Evolutionary conservation across 768 basidiomycete species (phyloP), one percentile per base, ranked within the genome.

Genomic region (Termitomyces sp.): DNA sequence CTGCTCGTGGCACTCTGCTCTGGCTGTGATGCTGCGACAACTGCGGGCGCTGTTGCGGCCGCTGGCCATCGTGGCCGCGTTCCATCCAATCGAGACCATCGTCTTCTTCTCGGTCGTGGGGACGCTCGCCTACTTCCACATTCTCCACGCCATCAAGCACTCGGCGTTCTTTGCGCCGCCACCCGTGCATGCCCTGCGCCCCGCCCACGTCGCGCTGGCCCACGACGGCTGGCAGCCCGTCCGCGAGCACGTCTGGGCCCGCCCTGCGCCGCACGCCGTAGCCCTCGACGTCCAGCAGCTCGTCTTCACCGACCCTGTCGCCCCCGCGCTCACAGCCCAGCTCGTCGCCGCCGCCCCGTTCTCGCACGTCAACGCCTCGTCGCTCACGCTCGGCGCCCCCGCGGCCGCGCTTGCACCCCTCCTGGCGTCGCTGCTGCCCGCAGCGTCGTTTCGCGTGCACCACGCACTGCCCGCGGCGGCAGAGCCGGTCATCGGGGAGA

Each of bases 41-140:
- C 81, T 89, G 81, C 78, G 86, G 56, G 79, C 83, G 11, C 62
- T 88, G 30, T 74, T 88, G 40, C 75, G 85, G 43, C 86, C 87
- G 1, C 75, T 91, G 61, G 87, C 87, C 5, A 79, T 79, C 14
- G 85, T 87, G 60, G 85, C 88, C 1, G 87, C 86, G 15, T 84
- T 84, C 68, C 85, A 78, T 5, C 90, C 90, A 49, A 90, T 92
- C 60, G 95, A 98, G 67, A 89, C 89, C 8, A 93, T 97, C 61
- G 94, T 97, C 55, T 83, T 85, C 69, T 89, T 92, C 76, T 91
- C 86, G 70, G 84, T 94, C 65, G 70, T 95, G 58, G 89, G 90
- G 21, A 98, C 97, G 0, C 81, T 98, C 51, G 89, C 92, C 47
- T 98, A 98, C 71, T 97, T 98, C 70, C 94, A 96, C 66, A 80